Evolutionary conservation across 208 protist genomes (phyloP), one percentile per base, ranked within the genome.

Genomic region (Lotmaria passim): DNA sequence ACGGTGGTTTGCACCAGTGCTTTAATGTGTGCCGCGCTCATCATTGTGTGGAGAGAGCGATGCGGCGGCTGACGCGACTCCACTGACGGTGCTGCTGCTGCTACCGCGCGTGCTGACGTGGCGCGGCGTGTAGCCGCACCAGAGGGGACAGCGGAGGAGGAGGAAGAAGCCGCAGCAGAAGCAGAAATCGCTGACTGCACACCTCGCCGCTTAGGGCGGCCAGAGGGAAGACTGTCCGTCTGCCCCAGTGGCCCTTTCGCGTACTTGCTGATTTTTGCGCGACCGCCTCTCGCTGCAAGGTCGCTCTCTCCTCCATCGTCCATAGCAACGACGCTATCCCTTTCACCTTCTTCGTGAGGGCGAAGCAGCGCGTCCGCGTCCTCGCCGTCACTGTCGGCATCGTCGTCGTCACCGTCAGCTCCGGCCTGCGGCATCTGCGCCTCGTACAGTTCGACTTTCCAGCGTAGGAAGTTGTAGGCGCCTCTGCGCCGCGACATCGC

Each of bases 381-480:
- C 30, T 56, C 28, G 11, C 30, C 52, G 6, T 41, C 23, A 1
- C 23, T 28, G 6, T 12, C 52, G 26, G 19, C 41, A 17, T 41
- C 23, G 1, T 34, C 36, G 6, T 12, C 52, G 26, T 24, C 41
- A 17, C 50, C 60, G 3, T 39, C 56, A 4, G 30, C 43, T 7
- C 21, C 57, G 10, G 39, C 52, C 15, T 65, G 55, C 39, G 79
- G 71, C 63, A 92, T 50, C 55, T 70, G 70, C 43, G 82, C 76
- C 43, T 79, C 59, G 71, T 86, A 86, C 12, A 82, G 69, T 57
- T 95, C 90, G 50, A 95, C 74, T 43, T 75, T 81, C 90, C 90
- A 95, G 21, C 81, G 73, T 56, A 95, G 70, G 66, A 89, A 95
- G 31, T 75, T 82, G 77, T 93, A 95, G 14, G 66, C 67, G 8